These are phyloP conservation scores for Citrullus amarus DNA, from an alignment of 306 rosid species.

Conservation along the genomic window DNA sequence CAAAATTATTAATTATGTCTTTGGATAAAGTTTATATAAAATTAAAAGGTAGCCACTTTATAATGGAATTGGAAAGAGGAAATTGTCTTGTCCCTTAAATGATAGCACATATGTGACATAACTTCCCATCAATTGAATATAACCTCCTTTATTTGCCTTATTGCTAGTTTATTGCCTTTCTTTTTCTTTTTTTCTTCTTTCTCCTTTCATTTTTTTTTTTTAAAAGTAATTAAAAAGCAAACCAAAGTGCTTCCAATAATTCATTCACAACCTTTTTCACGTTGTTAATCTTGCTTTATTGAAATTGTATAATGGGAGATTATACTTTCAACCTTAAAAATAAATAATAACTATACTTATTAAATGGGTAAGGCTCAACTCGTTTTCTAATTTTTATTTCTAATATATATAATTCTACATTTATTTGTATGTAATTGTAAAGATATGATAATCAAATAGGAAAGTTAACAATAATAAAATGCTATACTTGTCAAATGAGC, in stretches of 20 bases:
- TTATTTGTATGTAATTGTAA: no score
- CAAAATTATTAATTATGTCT: background rate
- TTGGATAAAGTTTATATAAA: background rate
- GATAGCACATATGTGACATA: background rate
- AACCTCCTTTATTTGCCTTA: background rate
- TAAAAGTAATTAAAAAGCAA: background rate
- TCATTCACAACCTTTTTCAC: background rate
- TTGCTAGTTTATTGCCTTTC: background rate
- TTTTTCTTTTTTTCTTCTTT: no score
- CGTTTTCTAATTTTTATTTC: no score
- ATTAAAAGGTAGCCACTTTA: background rate
- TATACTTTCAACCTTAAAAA: background rate
- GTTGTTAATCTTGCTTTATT: background rate
- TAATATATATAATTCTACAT: no score
- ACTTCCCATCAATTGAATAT: background rate
- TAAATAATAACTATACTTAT: no score
- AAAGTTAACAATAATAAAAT: no score
- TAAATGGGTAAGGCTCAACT: no score
- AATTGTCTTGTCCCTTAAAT: background rate
- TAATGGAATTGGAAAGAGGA: background rate
- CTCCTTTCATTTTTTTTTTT: no score
- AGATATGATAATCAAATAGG: no score
- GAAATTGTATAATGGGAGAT: background rate
- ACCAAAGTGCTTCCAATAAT: background rate
- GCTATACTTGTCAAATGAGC: no score